phyloP scores from a whole-genome alignment of 495 filamentous ascomycete genomes.

The Talaromyces trachyspermus region DNA sequence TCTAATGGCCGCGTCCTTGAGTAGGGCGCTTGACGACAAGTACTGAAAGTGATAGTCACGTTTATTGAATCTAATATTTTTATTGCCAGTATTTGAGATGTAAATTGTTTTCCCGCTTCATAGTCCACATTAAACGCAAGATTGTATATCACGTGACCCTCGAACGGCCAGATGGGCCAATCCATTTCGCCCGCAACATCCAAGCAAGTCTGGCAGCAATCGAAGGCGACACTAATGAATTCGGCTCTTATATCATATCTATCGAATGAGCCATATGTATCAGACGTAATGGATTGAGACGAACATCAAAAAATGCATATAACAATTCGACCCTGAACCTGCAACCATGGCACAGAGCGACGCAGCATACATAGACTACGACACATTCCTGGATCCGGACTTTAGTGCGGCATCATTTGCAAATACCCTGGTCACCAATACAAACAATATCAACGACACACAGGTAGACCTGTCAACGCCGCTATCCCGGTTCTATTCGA shows the following conservation, averaged over 20 bases:
- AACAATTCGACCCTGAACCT: not conserved
- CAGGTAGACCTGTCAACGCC: slow-evolving; percentile 90
- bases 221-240: too few species aligned
- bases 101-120: too few species aligned
- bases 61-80: not conserved
- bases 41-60: not conserved
- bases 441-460: slow-evolving; percentile 86
- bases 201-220: not conserved
- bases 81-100: too few species aligned
- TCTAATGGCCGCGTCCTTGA: slow-evolving; percentile 33
- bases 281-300: too few species aligned
- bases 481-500: slow-evolving; percentile 93
- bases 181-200: not conserved
- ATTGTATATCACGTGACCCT: too few species aligned
- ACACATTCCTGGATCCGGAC: slow-evolving; percentile 74
- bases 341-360: slow-evolving; percentile 32
- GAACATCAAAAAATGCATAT: too few species aligned
- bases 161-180: slow-evolving; percentile 1
- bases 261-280: not conserved
- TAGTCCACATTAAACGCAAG: too few species aligned
- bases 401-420: slow-evolving; percentile 80
- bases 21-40: slow-evolving; percentile 7
- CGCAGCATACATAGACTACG: slow-evolving; percentile 93
- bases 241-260: too few species aligned
- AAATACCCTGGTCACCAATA: slow-evolving; percentile 77